Conservation (phyloP, 805 yeast species). For the Metschnikowia aberdeeniae region DNA sequence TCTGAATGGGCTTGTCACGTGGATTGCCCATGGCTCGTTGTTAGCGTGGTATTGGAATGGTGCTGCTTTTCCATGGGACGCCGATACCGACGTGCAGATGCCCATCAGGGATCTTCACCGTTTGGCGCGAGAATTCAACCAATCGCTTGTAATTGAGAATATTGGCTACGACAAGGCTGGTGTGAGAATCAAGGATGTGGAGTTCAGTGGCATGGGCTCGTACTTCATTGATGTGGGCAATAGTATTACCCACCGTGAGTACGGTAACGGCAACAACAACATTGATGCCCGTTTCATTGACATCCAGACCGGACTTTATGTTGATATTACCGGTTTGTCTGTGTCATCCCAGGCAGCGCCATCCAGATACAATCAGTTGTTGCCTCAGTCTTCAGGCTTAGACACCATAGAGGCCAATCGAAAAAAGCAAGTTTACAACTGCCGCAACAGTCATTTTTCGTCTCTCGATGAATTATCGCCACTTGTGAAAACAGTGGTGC, state of each 20-base stretch:
- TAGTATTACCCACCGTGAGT: constrained; percentile 10
- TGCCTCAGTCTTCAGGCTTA: not conserved
- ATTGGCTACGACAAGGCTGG: constrained; percentile 16
- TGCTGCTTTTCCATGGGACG: constrained; percentile 23
- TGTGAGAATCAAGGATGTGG: constrained; percentile 48
- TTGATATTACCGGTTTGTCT: constrained; percentile 18
- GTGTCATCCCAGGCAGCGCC: constrained; percentile 10
- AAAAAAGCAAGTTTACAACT: constrained; percentile 32
- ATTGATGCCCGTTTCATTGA: constrained; percentile 39
- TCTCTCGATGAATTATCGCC: constrained; percentile 21
- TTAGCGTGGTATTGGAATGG: constrained; percentile 25
- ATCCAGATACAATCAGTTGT: constrained; percentile 1
- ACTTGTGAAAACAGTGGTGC: constrained; percentile 13
- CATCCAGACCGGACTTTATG: constrained; percentile 22
- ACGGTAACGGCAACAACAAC: constrained; percentile 21
- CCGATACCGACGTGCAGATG: constrained; percentile 25
- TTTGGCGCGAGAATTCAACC: constrained; percentile 20
- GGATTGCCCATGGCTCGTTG: constrained; percentile 23
- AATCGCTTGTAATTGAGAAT: constrained; percentile 19
- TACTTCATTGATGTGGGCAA: constrained; percentile 15
- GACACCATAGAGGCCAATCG: constrained; percentile 10
- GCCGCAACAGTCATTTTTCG: constrained; percentile 34
- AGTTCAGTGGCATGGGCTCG: constrained; percentile 21
- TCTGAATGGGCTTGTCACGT: constrained; percentile 19
- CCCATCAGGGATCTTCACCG: constrained; percentile 20